These are phyloP conservation scores for Rutstroemia sydowiana DNA, from an alignment of 2,329 filamentous ascomycete species.

Conservation along the genomic window DNA sequence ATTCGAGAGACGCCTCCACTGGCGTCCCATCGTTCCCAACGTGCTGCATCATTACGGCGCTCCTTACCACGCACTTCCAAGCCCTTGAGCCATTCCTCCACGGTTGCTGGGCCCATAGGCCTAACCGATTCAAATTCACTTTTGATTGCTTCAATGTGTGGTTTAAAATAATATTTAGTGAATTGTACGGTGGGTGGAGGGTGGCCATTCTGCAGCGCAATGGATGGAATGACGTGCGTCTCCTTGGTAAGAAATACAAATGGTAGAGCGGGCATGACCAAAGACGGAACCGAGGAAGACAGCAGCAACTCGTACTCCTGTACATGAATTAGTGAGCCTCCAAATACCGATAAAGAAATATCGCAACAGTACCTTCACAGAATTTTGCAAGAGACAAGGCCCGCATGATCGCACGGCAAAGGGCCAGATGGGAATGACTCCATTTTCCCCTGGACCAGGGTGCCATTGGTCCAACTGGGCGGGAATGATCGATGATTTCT, in stretches of 20 bases:
- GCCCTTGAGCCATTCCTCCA: conserved; percentile 75
- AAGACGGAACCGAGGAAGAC: conserved; percentile 50
- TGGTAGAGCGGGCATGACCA: conserved; percentile 60
- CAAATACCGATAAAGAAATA: conserved; percentile 8
- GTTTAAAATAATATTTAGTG: conserved; percentile 58
- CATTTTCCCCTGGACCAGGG: conserved; percentile 53
- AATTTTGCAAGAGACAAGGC: conserved; percentile 51
- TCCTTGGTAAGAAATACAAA: conserved; percentile 59
- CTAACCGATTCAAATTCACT: conserved; percentile 56
- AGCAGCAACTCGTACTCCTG: conserved; percentile 66
- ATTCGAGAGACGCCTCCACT: conserved; percentile 26
- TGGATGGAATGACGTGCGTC: conserved; percentile 51
- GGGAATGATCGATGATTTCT: conserved; percentile 19
- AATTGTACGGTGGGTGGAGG: conserved; percentile 43
- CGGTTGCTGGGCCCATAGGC: conserved; percentile 57
- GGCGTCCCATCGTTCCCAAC: conserved; percentile 67
- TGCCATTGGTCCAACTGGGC: conserved; percentile 41
- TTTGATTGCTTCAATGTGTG: conserved; percentile 55
- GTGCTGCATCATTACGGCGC: conserved; percentile 51
- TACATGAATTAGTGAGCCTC: conserved; percentile 21
- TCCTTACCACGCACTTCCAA: conserved; percentile 56
- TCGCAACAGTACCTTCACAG: conserved; percentile 53
- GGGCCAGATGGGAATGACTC: conserved; percentile 61
- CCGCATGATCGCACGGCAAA: conserved; percentile 63
- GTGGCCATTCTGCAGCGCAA: conserved; percentile 45